Percentiles rank a stretch among this genome's conserved stretches.
These are phyloP conservation scores for Dactylellina cionopaga DNA, from an alignment of 2,329 filamentous ascomycete species.

Conservation along the genomic window DNA sequence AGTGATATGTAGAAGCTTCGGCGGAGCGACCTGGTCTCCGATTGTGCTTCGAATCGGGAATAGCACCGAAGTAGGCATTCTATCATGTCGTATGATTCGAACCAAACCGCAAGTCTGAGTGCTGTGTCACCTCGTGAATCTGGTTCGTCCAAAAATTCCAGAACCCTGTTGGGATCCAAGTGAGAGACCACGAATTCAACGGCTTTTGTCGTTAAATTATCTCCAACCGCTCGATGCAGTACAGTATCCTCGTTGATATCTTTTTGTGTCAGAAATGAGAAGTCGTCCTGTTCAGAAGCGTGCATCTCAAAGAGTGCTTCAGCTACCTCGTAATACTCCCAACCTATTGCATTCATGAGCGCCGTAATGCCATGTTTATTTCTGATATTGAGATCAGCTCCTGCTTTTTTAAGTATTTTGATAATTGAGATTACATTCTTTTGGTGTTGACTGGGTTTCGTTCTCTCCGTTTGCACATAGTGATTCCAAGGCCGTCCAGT, in stretches of 20 bases:
- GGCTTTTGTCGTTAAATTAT: not conserved
- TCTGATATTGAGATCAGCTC: constrained; percentile 20
- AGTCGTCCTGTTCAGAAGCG: not conserved
- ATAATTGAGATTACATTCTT: not conserved
- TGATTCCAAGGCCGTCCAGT: not conserved
- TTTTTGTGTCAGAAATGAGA: constrained; percentile 14
- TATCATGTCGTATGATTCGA: not conserved
- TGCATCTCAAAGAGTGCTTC: constrained; percentile 7
- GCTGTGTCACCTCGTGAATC: not conserved
- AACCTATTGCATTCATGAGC: not conserved
- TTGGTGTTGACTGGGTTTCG: not conserved
- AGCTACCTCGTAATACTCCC: not conserved
- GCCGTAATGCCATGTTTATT: constrained; percentile 21
- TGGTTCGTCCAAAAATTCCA: not conserved
- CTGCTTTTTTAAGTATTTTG: not conserved
- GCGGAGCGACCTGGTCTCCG: too few species aligned
- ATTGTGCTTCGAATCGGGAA: not conserved
- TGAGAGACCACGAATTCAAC: not conserved
- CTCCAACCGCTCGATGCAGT: not conserved
- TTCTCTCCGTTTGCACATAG: too few species aligned
- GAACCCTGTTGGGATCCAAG: not conserved
- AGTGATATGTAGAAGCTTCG: too few species aligned
- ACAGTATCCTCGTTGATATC: constrained; percentile 11
- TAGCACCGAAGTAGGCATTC: not conserved
- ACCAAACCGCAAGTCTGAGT: not conserved